Evolutionary conservation across 2,329 filamentous ascomycete genomes (phyloP).

Genomic region (Aspergillus sp.): DNA sequence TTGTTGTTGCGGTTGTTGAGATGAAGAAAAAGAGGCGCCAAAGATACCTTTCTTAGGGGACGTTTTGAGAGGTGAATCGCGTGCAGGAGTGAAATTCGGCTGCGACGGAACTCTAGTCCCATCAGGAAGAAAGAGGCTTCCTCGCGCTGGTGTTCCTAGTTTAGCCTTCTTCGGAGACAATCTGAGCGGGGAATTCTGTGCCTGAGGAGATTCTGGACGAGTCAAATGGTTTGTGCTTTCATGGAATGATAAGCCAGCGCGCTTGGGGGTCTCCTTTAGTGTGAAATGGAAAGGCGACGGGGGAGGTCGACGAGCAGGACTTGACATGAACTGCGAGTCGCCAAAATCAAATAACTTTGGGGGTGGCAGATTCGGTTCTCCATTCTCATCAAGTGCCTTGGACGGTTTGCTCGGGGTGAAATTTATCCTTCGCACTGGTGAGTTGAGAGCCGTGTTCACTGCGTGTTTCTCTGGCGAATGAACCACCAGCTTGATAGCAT

Average conservation of each 20-base stretch:
- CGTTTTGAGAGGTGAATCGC: constrained; percentile 28
- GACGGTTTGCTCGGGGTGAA: constrained; percentile 33
- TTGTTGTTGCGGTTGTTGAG: constrained; percentile 38
- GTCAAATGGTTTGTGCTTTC: constrained; percentile 26
- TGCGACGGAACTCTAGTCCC: constrained; percentile 18
- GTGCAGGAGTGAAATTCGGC: constrained; percentile 24
- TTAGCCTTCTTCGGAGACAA: constrained; percentile 48
- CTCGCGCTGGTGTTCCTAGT: constrained; percentile 24
- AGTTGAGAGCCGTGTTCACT: constrained; percentile 36
- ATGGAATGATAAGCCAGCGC: constrained; percentile 33
- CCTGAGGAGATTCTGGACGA: constrained; percentile 35
- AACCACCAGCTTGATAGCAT: constrained; percentile 37
- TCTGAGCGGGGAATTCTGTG: constrained; percentile 45
- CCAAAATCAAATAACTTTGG: constrained; percentile 37
- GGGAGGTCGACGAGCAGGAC: constrained; percentile 51
- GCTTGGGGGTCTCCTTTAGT: constrained; percentile 47
- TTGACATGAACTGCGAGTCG: constrained; percentile 45
- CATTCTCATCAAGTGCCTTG: constrained; percentile 38
- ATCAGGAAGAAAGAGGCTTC: constrained; percentile 16
- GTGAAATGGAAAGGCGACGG: constrained; percentile 50
- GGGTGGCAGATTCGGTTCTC: constrained; percentile 34
- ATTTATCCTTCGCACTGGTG: constrained; percentile 40
- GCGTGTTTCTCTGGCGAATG: constrained; percentile 40
- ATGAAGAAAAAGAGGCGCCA: constrained; percentile 39
- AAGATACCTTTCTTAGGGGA: constrained; percentile 35